Evolutionary conservation across 2,329 filamentous ascomycete species (phyloP).

Genomic region (Trichoderma aggressivum): DNA sequence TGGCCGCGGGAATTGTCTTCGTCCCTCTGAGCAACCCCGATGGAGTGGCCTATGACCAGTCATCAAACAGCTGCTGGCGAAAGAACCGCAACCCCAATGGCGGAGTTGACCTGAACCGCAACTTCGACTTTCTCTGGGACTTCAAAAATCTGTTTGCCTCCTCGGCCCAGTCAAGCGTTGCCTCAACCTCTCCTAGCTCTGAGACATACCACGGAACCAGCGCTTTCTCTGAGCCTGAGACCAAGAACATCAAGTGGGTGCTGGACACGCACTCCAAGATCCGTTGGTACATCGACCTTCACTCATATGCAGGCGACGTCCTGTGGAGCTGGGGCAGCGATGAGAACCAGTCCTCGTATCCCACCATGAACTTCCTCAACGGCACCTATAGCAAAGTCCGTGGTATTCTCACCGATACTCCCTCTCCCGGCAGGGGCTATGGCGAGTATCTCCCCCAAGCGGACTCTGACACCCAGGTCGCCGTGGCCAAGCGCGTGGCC

Average conservation of each 20-base stretch:
- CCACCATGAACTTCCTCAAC: slow-evolving; percentile 52
- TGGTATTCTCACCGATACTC: slow-evolving; percentile 40
- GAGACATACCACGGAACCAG: slow-evolving; percentile 50
- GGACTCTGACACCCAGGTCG: slow-evolving; percentile 40
- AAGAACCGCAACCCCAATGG: slow-evolving; percentile 51
- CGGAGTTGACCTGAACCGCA: slow-evolving; percentile 54
- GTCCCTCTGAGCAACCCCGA: slow-evolving; percentile 54
- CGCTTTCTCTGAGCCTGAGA: slow-evolving; percentile 55
- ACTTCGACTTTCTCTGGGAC: slow-evolving; percentile 58
- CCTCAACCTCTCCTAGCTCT: slow-evolving; percentile 38
- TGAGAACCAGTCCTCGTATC: slow-evolving; percentile 44
- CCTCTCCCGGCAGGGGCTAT: slow-evolving; percentile 35
- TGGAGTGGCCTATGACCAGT: slow-evolving; percentile 51
- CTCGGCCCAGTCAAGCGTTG: slow-evolving; percentile 35
- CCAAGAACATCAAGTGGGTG: slow-evolving; percentile 51
- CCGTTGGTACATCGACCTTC: slow-evolving; percentile 57
- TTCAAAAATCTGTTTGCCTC: slow-evolving; percentile 42
- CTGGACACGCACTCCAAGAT: slow-evolving; percentile 48
- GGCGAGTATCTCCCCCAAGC: slow-evolving; percentile 42
- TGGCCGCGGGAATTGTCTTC: slow-evolving; percentile 52
- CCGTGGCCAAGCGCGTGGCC: slow-evolving; percentile 38
- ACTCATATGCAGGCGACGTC: slow-evolving; percentile 50
- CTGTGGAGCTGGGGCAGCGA: slow-evolving; percentile 59
- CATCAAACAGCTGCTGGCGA: slow-evolving; percentile 49
- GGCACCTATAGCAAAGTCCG: slow-evolving; percentile 48